phyloP scores from a whole-genome alignment of 2,329 filamentous ascomycete species.

The Thielaviopsis musarum region DNA sequence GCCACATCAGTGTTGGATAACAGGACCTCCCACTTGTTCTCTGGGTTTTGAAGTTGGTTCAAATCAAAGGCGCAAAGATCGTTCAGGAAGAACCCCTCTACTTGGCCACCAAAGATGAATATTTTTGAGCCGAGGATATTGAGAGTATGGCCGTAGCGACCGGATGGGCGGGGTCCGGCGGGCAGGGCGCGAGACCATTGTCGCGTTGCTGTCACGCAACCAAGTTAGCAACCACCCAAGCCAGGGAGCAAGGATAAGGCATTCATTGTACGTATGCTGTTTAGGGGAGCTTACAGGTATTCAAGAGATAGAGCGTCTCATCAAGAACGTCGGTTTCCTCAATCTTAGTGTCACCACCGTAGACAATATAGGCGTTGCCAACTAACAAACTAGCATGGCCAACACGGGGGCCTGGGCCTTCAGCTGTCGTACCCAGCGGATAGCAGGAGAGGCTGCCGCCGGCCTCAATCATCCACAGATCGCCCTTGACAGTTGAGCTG shows the following conservation, averaged over 20 bases:
- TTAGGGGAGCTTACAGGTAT: conserved; percentile 63
- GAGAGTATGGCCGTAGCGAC: conserved; percentile 87
- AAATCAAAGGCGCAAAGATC: conserved; percentile 89
- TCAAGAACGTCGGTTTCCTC: conserved; percentile 83
- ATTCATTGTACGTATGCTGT: neutral
- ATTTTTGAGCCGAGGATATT: conserved; percentile 96
- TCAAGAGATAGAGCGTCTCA: conserved; percentile 88
- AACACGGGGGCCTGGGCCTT: conserved; percentile 87
- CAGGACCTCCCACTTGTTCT: conserved; percentile 91
- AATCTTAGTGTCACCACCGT: conserved; percentile 94
- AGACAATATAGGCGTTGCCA: conserved; percentile 97
- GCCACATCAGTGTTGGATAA: conserved; percentile 26
- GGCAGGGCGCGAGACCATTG: conserved; percentile 95
- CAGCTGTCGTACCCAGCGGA: conserved; percentile 76
- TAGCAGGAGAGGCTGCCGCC: conserved; percentile 79
- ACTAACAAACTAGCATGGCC: conserved; percentile 88
- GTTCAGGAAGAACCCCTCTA: conserved; percentile 97
- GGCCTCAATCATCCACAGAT: conserved; percentile 94
- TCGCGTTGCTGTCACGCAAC: conserved; percentile 52
- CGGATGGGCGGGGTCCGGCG: conserved; percentile 67
- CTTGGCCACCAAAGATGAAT: conserved; percentile 92
- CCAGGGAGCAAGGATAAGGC: no score
- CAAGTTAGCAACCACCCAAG: no score
- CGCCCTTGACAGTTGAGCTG: conserved; percentile 87
- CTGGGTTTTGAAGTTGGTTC: conserved; percentile 79